Evolutionary conservation across 352 stramenopile genomes (phyloP).

Genomic region (Pythium biforme): DNA sequence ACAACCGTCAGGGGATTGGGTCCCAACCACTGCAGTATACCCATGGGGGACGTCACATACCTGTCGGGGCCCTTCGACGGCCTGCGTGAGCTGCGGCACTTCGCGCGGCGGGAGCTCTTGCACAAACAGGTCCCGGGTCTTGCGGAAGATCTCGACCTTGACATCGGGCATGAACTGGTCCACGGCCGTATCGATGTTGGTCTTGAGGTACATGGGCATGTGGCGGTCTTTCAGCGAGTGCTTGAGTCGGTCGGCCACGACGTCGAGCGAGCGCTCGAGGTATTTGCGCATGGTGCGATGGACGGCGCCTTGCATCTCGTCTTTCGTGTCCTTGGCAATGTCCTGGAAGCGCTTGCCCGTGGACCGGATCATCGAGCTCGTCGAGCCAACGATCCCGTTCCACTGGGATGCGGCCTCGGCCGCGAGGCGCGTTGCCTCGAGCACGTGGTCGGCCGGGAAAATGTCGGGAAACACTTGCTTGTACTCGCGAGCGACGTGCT

Average conservation of each 20-base stretch:
- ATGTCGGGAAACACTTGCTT: conserved; percentile 77
- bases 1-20: neutral
- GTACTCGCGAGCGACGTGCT: conserved; percentile 79
- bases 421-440: conserved; percentile 50
- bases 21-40: neutral
- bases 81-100: conserved; percentile 8
- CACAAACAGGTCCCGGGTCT: conserved; percentile 76
- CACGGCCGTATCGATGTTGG: conserved; percentile 81
- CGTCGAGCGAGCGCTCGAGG: conserved; percentile 72
- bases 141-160: conserved; percentile 87
- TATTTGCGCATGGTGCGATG: conserved; percentile 77
- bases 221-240: conserved; percentile 77
- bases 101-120: conserved; percentile 26
- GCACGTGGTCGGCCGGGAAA: conserved; percentile 69
- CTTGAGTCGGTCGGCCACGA: conserved; percentile 74
- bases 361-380: conserved; percentile 75
- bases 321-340: conserved; percentile 83
- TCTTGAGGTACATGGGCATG: conserved; percentile 83
- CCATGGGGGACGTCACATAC: conserved; percentile 3
- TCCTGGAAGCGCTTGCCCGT: conserved; percentile 81
- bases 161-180: conserved; percentile 88
- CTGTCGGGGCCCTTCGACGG: neutral
- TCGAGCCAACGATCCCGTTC: conserved; percentile 75
- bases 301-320: conserved; percentile 78
- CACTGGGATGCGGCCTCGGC: conserved; percentile 40